Percentiles rank a stretch among this genome's conserved stretches.
These are phyloP conservation scores for Paralagenidium karlingii DNA, from an alignment of 352 stramenopile genomes.

Conservation along the genomic window DNA sequence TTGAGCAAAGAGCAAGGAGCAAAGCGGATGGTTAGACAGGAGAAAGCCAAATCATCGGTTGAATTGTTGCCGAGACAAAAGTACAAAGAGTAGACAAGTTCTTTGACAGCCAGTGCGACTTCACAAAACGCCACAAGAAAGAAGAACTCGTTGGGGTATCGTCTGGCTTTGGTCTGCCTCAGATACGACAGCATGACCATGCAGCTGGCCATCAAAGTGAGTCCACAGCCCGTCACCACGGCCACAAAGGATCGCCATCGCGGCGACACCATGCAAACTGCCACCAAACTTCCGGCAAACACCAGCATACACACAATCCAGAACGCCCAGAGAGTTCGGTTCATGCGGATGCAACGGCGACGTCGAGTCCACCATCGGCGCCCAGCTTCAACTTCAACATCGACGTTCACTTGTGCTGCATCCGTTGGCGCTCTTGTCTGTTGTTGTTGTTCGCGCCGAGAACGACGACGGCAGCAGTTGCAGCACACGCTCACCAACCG, in stretches of 20 bases:
- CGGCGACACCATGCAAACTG: constrained; percentile 15
- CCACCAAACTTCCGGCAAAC: no score
- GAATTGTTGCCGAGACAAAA: constrained; percentile 20
- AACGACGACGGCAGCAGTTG: no score
- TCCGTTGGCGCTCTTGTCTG: no score
- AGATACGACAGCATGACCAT: constrained; percentile 40
- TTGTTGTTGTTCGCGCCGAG: no score
- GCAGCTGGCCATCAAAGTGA: constrained; percentile 37
- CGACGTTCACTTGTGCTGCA: no score
- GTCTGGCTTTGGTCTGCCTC: constrained; percentile 14
- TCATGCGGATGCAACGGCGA: no score
- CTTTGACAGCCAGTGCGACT: constrained; percentile 29
- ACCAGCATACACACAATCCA: no score
- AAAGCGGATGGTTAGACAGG: constrained; percentile 23
- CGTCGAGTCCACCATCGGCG: no score
- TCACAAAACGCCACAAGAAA: constrained; percentile 52
- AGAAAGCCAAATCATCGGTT: constrained; percentile 1
- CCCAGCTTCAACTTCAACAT: no score
- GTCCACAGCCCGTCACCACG: constrained; percentile 23
- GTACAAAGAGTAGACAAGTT: constrained; percentile 24
- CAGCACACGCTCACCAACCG: no score
- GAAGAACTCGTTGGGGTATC: constrained; percentile 51
- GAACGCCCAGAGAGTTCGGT: no score
- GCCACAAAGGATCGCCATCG: constrained; percentile 24
- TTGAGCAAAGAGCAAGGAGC: constrained; percentile 17